These are phyloP conservation scores for Microbotryum silenes-acaulis DNA, from an alignment of 1,284 basidiomycete genomes.

Conservation along the genomic window DNA sequence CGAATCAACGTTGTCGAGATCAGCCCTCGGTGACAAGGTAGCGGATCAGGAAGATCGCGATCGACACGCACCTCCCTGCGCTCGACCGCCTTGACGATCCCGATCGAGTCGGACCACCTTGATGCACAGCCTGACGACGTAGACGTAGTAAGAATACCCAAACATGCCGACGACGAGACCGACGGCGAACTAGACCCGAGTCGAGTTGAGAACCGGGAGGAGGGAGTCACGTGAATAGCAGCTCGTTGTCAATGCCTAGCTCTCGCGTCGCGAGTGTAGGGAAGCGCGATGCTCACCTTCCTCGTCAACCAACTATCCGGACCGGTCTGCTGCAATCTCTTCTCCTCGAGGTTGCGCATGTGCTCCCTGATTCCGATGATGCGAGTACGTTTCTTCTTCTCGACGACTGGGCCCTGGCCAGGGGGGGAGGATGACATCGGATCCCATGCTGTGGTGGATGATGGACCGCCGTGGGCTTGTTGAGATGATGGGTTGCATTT, in stretches of 20 bases:
- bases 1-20: neutral
- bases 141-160: constrained; percentile 32
- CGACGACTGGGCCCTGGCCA: too few species aligned
- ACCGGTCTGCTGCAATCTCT: neutral
- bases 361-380: constrained; percentile 1
- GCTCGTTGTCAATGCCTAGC: neutral
- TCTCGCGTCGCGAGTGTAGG: neutral
- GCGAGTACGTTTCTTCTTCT: neutral
- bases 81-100: constrained; percentile 19
- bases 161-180: constrained; percentile 22
- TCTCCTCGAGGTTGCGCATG: neutral
- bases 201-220: too few species aligned
- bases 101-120: constrained; percentile 27
- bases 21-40: neutral
- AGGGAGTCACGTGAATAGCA: neutral
- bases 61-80: constrained; percentile 29
- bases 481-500: too few species aligned
- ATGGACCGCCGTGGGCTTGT: too few species aligned
- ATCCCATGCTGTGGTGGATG: too few species aligned
- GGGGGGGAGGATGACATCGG: too few species aligned
- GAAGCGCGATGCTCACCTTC: neutral
- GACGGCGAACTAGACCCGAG: constrained; percentile 17
- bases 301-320: constrained; percentile 2
- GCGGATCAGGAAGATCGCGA: neutral
- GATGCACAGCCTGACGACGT: constrained; percentile 30